Percentiles rank a stretch among this genome's conserved stretches.
Conservation (phyloP, 805 yeast genomes). For the Zygosaccharomyces siamensis region DNA sequence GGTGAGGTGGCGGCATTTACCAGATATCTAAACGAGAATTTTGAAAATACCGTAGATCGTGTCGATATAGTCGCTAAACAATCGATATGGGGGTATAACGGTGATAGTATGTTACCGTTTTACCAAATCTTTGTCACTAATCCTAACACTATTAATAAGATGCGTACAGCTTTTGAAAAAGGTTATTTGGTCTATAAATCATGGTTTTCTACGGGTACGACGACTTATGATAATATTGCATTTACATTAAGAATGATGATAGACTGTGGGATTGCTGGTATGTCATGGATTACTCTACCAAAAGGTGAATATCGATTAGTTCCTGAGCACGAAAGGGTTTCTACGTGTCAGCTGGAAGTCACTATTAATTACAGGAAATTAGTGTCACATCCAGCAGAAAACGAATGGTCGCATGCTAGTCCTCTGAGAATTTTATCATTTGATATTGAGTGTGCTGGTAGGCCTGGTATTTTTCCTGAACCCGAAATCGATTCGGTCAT, state of each 20-base stretch:
- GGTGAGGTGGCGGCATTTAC: slow-evolving; percentile 40
- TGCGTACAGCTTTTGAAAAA: slow-evolving; percentile 78
- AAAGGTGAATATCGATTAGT: slow-evolving; percentile 57
- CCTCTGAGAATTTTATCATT: slow-evolving; percentile 90
- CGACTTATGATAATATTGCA: slow-evolving; percentile 86
- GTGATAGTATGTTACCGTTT: slow-evolving; percentile 72
- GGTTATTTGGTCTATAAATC: slow-evolving; percentile 66
- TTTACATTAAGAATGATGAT: slow-evolving; percentile 83
- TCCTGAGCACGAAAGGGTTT: slow-evolving; percentile 40
- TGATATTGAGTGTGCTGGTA: slow-evolving; percentile 98
- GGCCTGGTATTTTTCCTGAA: slow-evolving; percentile 95
- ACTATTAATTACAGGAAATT: slow-evolving; percentile 61
- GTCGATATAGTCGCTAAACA: slow-evolving; percentile 69
- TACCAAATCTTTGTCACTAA: slow-evolving; percentile 66
- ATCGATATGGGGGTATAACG: slow-evolving; percentile 90
- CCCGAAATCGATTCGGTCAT: slow-evolving; percentile 90
- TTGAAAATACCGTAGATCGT: slow-evolving; percentile 54
- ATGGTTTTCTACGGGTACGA: slow-evolving; percentile 54
- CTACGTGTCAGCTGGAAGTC: slow-evolving; percentile 85
- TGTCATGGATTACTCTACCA: slow-evolving; percentile 96
- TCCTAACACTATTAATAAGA: slow-evolving; percentile 58
- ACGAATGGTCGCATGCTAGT: slow-evolving; percentile 89
- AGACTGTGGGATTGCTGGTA: slow-evolving; percentile 87
- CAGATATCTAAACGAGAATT: slow-evolving; percentile 42
- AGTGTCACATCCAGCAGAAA: slow-evolving; percentile 81